Base-by-base conservation (phyloP, 495 filamentous ascomycete genomes). In the Neurospora africana region DNA sequence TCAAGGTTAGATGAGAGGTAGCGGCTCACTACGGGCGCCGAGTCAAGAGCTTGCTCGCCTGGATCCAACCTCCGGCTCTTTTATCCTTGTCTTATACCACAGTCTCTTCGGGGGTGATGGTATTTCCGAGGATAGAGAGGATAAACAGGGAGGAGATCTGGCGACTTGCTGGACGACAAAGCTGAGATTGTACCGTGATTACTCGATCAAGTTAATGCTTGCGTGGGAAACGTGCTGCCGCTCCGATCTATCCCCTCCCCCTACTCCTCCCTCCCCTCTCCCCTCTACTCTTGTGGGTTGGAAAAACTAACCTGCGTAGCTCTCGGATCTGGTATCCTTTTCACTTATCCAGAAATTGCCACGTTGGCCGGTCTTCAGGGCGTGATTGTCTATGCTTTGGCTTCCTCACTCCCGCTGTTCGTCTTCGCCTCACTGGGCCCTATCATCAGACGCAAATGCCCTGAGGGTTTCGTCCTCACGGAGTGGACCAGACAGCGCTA, bases 141-240 rank as follows among this genome's bases (percentile, higher is more conserved):
- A 68, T 75, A 35, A 30, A 44, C n/a, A 72, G 72, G 72, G 73
- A 72, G 81, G 78, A 80, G 74, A 82, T 71, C 76, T 73, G 41
- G 69, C 39, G 72, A 44, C 70, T 72, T 81, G 81, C 27, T 70
- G 74, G 77, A 86, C 15, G 79, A 87, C 80, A 88, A 92, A 87
- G 91, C 91, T 93, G 91, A 93, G 91, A 93, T 89, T 87, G 89
- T 86, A 93, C 91, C 91, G 91, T 92, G 83, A 90, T 87, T 86
- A 93, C 91, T 93, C 91, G 91, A 93, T 90, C 91, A 93, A 93
- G 91, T 90, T 93, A 93, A 93, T 91, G 88, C 91, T 93, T 93
- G 91, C 91, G 91, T 93, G 91, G 87, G 91, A 89, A 93, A 92
- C 79, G 91, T 93, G 91, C 89, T 93, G 91, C 91, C 91, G 90